A percentile compares a stretch with the other conserved stretches of the same genome.
phyloP scores from a whole-genome alignment of 2,329 filamentous ascomycete genomes.

The Erysiphe pisi region DNA sequence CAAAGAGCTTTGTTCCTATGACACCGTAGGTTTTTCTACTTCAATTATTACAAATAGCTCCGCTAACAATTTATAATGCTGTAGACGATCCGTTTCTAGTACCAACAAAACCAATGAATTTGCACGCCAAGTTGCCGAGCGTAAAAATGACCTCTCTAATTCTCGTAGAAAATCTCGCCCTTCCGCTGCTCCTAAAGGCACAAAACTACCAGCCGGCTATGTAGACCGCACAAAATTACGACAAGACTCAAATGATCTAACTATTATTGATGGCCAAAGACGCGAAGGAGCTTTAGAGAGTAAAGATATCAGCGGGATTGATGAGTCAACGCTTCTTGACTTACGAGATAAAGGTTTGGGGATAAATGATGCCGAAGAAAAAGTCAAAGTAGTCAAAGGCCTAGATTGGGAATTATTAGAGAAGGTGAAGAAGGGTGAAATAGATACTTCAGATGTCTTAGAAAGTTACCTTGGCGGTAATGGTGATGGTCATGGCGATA shows the following conservation, averaged over 20 bases:
- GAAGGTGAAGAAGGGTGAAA: slow-evolving; percentile 55
- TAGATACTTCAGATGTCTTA: slow-evolving; percentile 43
- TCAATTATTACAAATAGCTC: slow-evolving; percentile 37
- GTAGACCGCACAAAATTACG: slow-evolving; percentile 65
- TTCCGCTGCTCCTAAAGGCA: slow-evolving; percentile 66
- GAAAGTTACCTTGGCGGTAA: slow-evolving; percentile 34
- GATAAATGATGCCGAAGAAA: slow-evolving; percentile 54
- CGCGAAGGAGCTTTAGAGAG: slow-evolving; percentile 67
- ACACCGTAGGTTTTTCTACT: slow-evolving; percentile 58
- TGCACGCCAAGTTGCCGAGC: slow-evolving; percentile 73
- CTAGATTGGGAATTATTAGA: slow-evolving; percentile 74
- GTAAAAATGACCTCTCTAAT: slow-evolving; percentile 37
- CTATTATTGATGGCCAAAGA: slow-evolving; percentile 46
- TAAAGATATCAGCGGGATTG: slow-evolving; percentile 73
- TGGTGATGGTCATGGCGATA: slow-evolving; percentile 35
- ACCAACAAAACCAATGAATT: slow-evolving; percentile 48
- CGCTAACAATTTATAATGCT: slow-evolving; percentile 27
- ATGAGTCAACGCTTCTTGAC: slow-evolving; percentile 65
- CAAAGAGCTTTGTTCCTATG: slow-evolving; percentile 79
- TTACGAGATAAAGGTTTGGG: slow-evolving; percentile 67
- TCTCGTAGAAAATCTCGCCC: slow-evolving; percentile 66
- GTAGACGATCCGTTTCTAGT: slow-evolving; percentile 32
- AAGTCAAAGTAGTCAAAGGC: slow-evolving; percentile 83
- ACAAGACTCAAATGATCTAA: slow-evolving; percentile 41
- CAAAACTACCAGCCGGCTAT: slow-evolving; percentile 69